Base-by-base conservation (phyloP, 2,329 filamentous ascomycete genomes). In the Diaporthe velutina region DNA sequence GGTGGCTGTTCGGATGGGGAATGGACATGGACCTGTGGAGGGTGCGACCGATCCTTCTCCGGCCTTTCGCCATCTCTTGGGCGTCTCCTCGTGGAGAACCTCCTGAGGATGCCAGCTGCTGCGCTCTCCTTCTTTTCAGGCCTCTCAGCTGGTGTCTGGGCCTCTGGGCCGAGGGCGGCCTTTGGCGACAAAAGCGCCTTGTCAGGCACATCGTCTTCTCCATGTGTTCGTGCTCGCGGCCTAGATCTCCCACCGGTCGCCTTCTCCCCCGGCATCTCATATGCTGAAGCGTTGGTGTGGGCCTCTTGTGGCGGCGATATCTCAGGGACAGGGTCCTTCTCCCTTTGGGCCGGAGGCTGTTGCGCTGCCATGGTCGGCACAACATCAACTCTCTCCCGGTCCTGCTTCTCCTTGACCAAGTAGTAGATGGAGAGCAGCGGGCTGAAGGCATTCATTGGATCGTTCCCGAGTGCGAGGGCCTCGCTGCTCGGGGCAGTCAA, bases 351-450 rank as follows among this genome's bases (percentile, higher is more conserved):
- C 1, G 54, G 61, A 22, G 75, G 61, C n/a, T 76, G 75, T 50
- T 74, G 73, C 17, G 80, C 48, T 4, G 79, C 76, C 58, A 83
- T 82, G 13, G 80, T 75, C 87, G 33, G 91, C 85, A 57, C 87
- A 33, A 85, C 75, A 19, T 87, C 84, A 38, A 80, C 77, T 71
- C 86, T 86, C 80, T 98, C 96, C 48, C 95, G 92, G 67, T 97
- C 95, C 77, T 95, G 91, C 85, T 98, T 98, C 86, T 99, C 97
- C 78, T 92, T 93, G n/a, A 98, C 97, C 4, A 99, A 90, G 80
- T 98, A 98, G 83, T 99, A 99, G 19, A 99, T 93, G 1, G 97
- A 98, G 10, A 98, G 88, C 19, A 98, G 87, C 10, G 97, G 97
- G 79, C 94, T 96, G 82, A 94, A 99, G 5, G 97, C 97, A 82